These are phyloP conservation scores for Lentinula sp. DNA, from an alignment of 768 basidiomycete species.

Conservation along the genomic window DNA sequence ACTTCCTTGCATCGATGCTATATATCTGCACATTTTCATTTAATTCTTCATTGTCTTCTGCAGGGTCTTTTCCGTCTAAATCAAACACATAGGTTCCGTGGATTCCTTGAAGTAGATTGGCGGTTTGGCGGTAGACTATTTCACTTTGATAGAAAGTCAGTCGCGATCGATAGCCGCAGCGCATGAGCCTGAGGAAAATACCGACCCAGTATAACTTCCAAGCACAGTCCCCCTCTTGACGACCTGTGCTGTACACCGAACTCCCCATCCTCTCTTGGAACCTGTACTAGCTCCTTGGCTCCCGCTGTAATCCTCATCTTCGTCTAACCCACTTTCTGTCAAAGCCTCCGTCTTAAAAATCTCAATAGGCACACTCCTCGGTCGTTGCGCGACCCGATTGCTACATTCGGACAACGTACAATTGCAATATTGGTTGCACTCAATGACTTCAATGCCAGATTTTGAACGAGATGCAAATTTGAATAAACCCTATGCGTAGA, in stretches of 20 bases:
- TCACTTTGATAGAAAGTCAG: neutral
- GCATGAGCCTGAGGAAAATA: constrained; percentile 35
- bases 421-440: constrained; percentile 44
- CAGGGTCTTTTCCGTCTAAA: constrained; percentile 48
- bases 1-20: constrained; percentile 43
- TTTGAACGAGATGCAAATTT: constrained; percentile 27
- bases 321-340: neutral
- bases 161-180: too few species aligned
- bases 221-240: constrained; percentile 52
- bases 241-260: constrained; percentile 30
- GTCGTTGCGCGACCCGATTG: constrained; percentile 58
- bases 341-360: constrained; percentile 57
- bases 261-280: constrained; percentile 48
- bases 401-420: constrained; percentile 25
- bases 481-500: constrained; percentile 40
- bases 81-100: constrained; percentile 52
- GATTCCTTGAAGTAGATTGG: constrained; percentile 27
- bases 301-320: neutral
- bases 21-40: constrained; percentile 25
- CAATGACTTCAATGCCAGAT: constrained; percentile 45
- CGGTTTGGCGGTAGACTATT: constrained; percentile 37
- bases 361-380: constrained; percentile 51
- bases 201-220: constrained; percentile 66
- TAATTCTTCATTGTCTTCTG: constrained; percentile 24
- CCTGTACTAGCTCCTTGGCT: neutral